phyloP scores from a whole-genome alignment of 2,329 filamentous ascomycete species.

The Pestalotiopsis sp. region DNA sequence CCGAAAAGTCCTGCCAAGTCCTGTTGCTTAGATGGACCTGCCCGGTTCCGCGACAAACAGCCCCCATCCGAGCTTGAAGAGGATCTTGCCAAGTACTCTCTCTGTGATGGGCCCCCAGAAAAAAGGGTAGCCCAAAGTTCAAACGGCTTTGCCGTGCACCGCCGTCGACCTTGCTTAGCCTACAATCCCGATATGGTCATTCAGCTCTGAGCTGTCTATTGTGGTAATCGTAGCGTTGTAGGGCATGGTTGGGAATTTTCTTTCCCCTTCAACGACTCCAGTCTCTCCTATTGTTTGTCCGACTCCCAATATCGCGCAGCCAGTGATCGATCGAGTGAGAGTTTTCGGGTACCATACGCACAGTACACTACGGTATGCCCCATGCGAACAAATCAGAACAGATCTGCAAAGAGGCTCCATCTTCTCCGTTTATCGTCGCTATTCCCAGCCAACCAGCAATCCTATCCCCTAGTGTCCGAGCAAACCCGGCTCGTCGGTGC shows the following conservation, averaged over 20 bases:
- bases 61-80: not conserved
- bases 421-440: not conserved
- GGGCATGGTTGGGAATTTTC: not conserved
- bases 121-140: not conserved
- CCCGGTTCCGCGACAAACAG: not conserved
- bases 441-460: not conserved
- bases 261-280: not conserved
- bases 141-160: slow-evolving; percentile 3
- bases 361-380: not conserved
- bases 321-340: not conserved
- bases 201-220: not conserved
- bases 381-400: not conserved
- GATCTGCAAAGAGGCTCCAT: not conserved
- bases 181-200: not conserved
- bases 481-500: not conserved
- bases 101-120: not conserved
- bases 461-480: not conserved
- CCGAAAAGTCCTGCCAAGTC: not conserved
- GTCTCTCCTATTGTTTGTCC: not conserved
- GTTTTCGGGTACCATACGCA: not conserved
- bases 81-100: not conserved
- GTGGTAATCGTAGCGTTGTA: not conserved
- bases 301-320: not conserved
- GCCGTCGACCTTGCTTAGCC: not conserved
- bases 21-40: not conserved